Base-by-base conservation (phyloP, 176 grass and related monocot species). In the Oryza officinalis region DNA sequence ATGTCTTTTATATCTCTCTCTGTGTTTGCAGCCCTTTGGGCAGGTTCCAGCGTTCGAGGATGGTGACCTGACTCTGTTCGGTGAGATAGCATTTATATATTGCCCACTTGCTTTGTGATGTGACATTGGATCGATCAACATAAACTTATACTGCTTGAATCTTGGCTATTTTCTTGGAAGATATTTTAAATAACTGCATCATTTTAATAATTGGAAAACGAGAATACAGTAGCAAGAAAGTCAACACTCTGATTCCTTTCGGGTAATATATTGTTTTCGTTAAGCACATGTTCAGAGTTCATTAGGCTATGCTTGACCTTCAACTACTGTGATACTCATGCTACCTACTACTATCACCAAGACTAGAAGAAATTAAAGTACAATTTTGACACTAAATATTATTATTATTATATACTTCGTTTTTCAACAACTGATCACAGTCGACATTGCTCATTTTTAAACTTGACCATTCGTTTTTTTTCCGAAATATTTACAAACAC, bases 11-110 rank as follows among this genome's bases (percentile, higher is more conserved):
- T 49, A 49, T 76, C 49, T 27, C 3, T 27, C 1, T 67, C 37
- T 38, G 7, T 79, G 9, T 2, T 76, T 66, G 41, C 76, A 92
- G 91, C 91, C 81, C 6, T 87, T 90, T 17, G 87, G 91, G 0
- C 87, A 93, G 27, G 85, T 93, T 28, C 87, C 84, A 44, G 84
- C 84, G 13, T 82, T 90, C 37, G 27, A 90, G 38, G 91, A 90
- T 15, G 84, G 91, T 8, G 87, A 89, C 74, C 77, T 74, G 5
- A 72, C 65, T 27, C 87, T 74, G 33, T 72, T 71, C 44, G 80
- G 86, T 88, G 46, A 88, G 76, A 27, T 88, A 33, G 20, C 35
- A 27, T 15, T 15, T 6, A 32, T 17, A 81, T n/a, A 59, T 38
- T 46, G 12, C 14, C 5, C 47, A 10, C 13, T 72, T 44, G 5